Percentiles rank a stretch among this genome's conserved stretches.
These are phyloP conservation scores for Corchorus capsularis DNA, from an alignment of 345 rosid genomes.

Conservation along the genomic window DNA sequence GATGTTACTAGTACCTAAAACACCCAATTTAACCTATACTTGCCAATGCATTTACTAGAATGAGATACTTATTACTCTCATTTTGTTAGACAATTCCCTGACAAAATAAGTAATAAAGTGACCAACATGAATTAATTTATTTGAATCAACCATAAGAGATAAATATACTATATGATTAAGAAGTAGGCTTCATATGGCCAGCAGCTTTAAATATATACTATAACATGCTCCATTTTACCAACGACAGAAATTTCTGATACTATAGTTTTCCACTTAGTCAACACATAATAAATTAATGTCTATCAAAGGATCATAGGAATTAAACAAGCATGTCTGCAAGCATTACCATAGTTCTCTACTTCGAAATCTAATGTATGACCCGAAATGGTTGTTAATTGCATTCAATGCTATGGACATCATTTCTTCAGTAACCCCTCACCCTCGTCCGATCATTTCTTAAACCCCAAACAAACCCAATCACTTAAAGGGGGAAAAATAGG, in stretches of 20 bases:
- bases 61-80: neutral
- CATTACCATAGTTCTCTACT: neutral
- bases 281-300: neutral
- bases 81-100: neutral
- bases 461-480: neutral
- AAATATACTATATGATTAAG: neutral
- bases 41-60: neutral
- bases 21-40: neutral
- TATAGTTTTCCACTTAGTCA: neutral
- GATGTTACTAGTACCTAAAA: neutral
- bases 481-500: neutral
- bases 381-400: neutral
- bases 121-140: neutral
- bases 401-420: neutral
- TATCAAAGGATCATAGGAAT: neutral
- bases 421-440: neutral
- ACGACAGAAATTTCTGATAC: neutral
- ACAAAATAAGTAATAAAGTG: neutral
- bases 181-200: neutral
- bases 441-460: neutral
- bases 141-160: neutral
- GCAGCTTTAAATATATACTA: neutral
- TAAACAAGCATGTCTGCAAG: neutral
- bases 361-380: neutral
- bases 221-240: neutral